Base-by-base conservation (phyloP, 192 early-diverging fungal genomes). In the Chytriomyces confervae region DNA sequence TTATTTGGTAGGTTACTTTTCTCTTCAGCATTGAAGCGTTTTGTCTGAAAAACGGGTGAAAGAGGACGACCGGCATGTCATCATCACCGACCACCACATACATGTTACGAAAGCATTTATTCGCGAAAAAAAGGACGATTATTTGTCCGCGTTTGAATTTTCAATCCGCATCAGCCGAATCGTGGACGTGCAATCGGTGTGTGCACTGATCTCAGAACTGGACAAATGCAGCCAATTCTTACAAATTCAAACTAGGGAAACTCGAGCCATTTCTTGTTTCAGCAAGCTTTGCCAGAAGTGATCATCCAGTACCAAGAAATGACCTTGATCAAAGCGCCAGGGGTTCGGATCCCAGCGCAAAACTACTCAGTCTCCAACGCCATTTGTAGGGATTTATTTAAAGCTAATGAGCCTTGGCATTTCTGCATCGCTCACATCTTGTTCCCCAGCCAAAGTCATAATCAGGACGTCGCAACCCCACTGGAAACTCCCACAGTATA, bases 101-200 rank as follows among this genome's bases (percentile, higher is more conserved):
- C 74, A 76, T 51, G 63, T 76, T 27, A 76, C 74, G 20, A 64
- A 76, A 36, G 63, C 74, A 16, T 61, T 76, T 29, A 9, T 66
- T 10, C 29, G 72, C 23, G 72, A 74, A 45, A 74, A 63, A 36
- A 76, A 64, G 46, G 64, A 44, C 11, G 63, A 76, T 50, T 76
- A 61, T n/a, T 62, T 23, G 20, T 23, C 43, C 11, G 64, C 74
- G 7, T 76, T 76, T 51, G 62, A 64, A 29, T 66, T 24, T 50
- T 76, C 74, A 6, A 66, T 76, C 61, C 48, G 29, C 50, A 61
- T 76, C 47, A 36, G 61, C 24, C 9, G 74, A 29, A 76, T 76
- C 18, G 63, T 76, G 11, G 63, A 76, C 8, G 47, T 29, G 9
- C n/a, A 10, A 18, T 13, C 57, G 16, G 72, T 74, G 43, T 20